Percentiles rank a stretch among this genome's conserved stretches.
Conservation (phyloP, 2,329 filamentous ascomycete genomes). For the Fusarium sulawesiense region DNA sequence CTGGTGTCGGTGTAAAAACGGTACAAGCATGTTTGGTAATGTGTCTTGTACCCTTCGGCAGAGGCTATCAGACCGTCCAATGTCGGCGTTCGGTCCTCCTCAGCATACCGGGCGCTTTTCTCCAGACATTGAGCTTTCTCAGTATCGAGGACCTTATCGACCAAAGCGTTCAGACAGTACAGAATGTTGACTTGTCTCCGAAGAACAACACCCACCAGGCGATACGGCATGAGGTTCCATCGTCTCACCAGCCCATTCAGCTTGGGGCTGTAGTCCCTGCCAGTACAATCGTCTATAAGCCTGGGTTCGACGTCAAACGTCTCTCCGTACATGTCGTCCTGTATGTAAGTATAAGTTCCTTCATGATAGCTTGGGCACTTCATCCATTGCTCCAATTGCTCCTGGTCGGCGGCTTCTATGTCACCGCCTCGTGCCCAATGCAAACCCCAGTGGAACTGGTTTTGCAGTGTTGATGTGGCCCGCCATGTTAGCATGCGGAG, state of each 20-base stretch:
- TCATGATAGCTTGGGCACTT: too few species aligned
- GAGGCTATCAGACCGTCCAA: neutral
- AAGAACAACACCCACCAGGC: neutral
- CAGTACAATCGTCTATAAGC: neutral
- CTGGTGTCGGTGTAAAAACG: neutral
- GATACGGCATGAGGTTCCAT: neutral
- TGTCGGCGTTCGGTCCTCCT: neutral
- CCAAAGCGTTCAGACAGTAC: neutral
- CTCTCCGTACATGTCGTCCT: neutral
- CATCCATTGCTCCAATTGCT: too few species aligned
- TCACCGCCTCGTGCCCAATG: too few species aligned
- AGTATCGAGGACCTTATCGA: neutral
- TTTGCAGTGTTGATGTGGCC: slow-evolving; percentile 48
- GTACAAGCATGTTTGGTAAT: neutral
- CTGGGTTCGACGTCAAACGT: neutral
- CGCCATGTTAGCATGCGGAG: slow-evolving; percentile 55
- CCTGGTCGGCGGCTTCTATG: too few species aligned
- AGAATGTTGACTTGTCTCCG: neutral
- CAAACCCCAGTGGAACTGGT: slow-evolving; percentile 52
- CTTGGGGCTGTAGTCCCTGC: too few species aligned
- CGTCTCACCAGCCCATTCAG: too few species aligned
- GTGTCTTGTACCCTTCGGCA: too few species aligned
- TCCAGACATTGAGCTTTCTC: neutral
- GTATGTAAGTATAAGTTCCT: neutral
- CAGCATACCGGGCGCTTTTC: neutral